phyloP scores from a whole-genome alignment of 805 yeast genomes.

The Schizosaccharomyces pombe region DNA sequence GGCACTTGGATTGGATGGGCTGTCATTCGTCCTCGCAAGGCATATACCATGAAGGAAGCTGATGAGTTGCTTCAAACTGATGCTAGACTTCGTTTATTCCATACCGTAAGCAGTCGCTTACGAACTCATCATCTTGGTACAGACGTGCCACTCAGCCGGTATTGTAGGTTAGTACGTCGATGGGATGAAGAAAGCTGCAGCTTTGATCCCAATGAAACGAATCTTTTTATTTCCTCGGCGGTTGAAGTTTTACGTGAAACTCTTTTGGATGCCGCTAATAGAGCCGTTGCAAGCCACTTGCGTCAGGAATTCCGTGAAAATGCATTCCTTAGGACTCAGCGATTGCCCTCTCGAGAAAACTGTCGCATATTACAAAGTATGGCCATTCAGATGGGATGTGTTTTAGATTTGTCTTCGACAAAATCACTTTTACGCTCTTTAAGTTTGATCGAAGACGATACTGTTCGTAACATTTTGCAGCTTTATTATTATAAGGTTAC shows the following conservation, averaged over 20 bases:
- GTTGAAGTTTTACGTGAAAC: constrained; percentile 45
- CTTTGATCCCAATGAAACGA: constrained; percentile 30
- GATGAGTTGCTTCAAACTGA: not conserved
- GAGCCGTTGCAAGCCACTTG: constrained; percentile 63
- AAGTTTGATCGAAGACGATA: constrained; percentile 56
- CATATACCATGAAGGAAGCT: not conserved
- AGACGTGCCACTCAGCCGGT: constrained; percentile 21
- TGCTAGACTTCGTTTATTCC: constrained; percentile 1
- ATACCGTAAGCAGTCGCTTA: constrained; percentile 35
- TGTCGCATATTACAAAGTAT: constrained; percentile 57
- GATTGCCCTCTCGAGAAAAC: constrained; percentile 60
- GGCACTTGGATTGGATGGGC: not conserved
- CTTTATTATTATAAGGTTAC: constrained; percentile 7
- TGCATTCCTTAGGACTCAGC: constrained; percentile 69
- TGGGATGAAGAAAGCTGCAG: constrained; percentile 61
- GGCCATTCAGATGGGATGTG: constrained; percentile 28
- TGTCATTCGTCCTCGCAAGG: not conserved
- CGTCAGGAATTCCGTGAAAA: constrained; percentile 55
- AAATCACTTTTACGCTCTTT: constrained; percentile 35
- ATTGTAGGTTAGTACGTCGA: constrained; percentile 47
- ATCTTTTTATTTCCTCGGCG: constrained; percentile 39
- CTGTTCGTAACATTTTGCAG: constrained; percentile 51
- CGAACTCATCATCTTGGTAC: constrained; percentile 41
- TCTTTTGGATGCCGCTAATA: constrained; percentile 55
- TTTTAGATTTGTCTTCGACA: constrained; percentile 52